Evolutionary conservation across 2,329 filamentous ascomycete genomes (phyloP), one percentile per base, ranked within the genome.

Genomic region (Ophiobolus disseminans): DNA sequence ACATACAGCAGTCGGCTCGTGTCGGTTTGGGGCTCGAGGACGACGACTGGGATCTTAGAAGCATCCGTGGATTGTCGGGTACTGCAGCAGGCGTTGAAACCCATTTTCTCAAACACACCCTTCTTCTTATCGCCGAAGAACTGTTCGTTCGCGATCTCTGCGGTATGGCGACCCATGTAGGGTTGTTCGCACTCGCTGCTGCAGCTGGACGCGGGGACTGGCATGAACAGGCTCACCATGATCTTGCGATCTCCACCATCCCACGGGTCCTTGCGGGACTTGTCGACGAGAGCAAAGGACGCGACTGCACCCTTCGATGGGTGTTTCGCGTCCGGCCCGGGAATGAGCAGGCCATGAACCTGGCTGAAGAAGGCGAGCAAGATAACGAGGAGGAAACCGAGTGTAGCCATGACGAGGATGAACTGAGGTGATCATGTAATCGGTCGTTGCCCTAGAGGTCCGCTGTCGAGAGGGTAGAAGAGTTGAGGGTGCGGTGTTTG

Each of bases 11-110:
- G 58, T 1, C 79, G 69, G 0, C 76, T 75, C 4, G 73, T 73
- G 3, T 75, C 75, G 22, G 75, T 68, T 3, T 78, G 80, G 1
- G 79, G 75, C 0, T 76, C 78, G 34, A 83, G 73, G 7, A 82
- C 43, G 23, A 80, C 53, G 3, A 67, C 37, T 0, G 57, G 50
- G 3, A 54, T 42, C 16, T 50, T 48, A 14, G 48, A 44, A 3
- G 48, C 50, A 16, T 58, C 40, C 11, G 55, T 55, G 8, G 21
- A 17, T 9, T 19, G 34, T 11, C 36, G 42, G 7, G 50, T 39
- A 9, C 45, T 35, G 28, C 62, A 54, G 44, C 66, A 69, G 3
- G 40, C 40, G 8, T 45, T 38, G 44, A 61, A 64, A 3, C 28
- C 34, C 42, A 66, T 49, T 3, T 40, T 36, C 5, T 63, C 56